Evolutionary conservation across 1,284 basidiomycete genomes (phyloP), one percentile per base, ranked within the genome.

Genomic region (Sanghuangporus sanghuang): DNA sequence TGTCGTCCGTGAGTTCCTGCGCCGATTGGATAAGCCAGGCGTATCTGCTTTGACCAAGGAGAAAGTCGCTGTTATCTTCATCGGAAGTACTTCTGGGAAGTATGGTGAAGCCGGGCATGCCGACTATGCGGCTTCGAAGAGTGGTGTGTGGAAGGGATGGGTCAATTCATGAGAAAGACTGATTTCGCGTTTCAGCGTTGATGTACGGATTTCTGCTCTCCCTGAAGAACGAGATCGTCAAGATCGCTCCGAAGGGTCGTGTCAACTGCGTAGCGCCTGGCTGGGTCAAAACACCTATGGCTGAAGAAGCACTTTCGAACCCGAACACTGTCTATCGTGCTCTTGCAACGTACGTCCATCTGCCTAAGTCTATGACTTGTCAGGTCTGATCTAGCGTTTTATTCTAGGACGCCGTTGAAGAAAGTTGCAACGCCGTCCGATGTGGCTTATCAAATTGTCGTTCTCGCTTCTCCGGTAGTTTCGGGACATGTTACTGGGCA

Each of bases 221-320:
- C 2, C 77, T 92, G 66, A 91, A 92, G 74, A 92, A 91, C 71
- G 90, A 92, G 73, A 91, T 92, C 62, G 89, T 92, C 36, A 83
- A 84, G 72, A 85, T 90, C 66, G 88, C 87, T 0, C 87, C 89
- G 0, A 77, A 73, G 56, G 90, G 81, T 0, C 78, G 90, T 14
- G 88, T 90, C n/a, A 92, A 92, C 67, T 79, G 79, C 57, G 79
- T 92, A 21, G 86, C 83, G 0, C 90, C 90, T 6, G 89, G 89
- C 6, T 92, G 87, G 87, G 84, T 86, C 6, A 79, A 73, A 64
- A 89, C 88, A 14, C 79, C 82, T 0, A 83, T 85, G 85, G 85
- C 81, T 0, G 79, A 75, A 63, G 74, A 77, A 35, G 75, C 78
- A 0, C 71, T 87, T 57, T 74, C 79, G 62, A 75, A 81, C 68